Evolutionary conservation across 192 early-diverging fungal genomes (phyloP), one percentile per base, ranked within the genome.

Genomic region (Allomyces macrogynus): DNA sequence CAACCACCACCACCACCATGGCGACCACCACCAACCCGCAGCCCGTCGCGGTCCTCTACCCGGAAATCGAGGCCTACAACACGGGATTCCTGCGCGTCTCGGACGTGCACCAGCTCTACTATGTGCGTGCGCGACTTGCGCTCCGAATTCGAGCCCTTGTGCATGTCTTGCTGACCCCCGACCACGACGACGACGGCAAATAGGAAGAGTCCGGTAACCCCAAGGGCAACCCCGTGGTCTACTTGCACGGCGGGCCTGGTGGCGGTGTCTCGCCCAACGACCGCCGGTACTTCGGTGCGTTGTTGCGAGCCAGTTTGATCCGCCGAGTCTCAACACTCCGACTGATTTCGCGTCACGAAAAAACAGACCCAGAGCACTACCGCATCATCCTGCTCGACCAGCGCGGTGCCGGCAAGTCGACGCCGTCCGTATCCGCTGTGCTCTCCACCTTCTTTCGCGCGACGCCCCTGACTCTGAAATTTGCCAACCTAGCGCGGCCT

Each of bases 351-450:
- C 81, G 81, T 68, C 72, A n/a, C n/a, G n/a, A n/a, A n/a, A n/a
- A n/a, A 40, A 40, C 7, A 40, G 32, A 87, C 67, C 83, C 85
- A 0, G 62, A 64, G 16, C 72, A 68, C 43, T 87, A 87, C 71
- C 72, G 83, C 32, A 80, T 86, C 62, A 72, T 87, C 60, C 66
- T 86, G 24, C 73, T 86, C 66, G 82, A 87, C 64, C 86, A 87
- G 67, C 74, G 86, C 22, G 86, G 86, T 12, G 70, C 78, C 43
- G 84, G 84, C 24, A 81, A 78, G 67, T 84, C 81, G 1, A 85
- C 78, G 1, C 86, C 86, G 61, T 74, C 57, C n/a, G 63, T 10
- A 20, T 14, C 43, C 40, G n/a, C n/a, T n/a, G 18, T 67, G 23
- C 18, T 32, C 62, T 3, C 25, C 26, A n/a, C 49, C 9, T 1